Evolutionary conservation across 1,139 yeast species (phyloP), one percentile per base, ranked within the genome.

Genomic region (Yamadazyma dendronema): DNA sequence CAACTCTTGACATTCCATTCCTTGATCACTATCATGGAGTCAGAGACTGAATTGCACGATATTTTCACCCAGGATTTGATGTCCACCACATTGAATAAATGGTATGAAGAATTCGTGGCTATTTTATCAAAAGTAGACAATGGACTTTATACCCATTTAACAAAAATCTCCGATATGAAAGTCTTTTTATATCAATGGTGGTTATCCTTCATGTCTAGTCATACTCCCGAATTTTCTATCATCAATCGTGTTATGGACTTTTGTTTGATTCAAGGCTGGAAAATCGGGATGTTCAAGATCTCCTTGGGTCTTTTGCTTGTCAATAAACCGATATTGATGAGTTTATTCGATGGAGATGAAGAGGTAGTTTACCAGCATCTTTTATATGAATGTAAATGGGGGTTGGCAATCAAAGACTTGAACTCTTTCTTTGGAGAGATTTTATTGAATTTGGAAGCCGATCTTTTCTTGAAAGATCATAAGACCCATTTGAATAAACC

Each of bases 121-220:
- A 63, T 79, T 22, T 65, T 81, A 33, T 52, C 60, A 13, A 43
- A 49, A 10, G 57, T 67, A 27, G 72, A 78, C 40, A 63, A 66
- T 1, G 72, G 67, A 21, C 59, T 81, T 37, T 61, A 59, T 41
- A 41, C 49, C 7, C 85, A 81, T 53, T 67, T 81, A 35, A 44
- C 48, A 28, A 49, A 62, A 13, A 59, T 62, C 28, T 65, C 71
- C 27, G 79, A 74, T 40, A 47, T 62, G 39, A 67, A 67, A 40
- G 67, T 67, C n/a, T 74, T 75, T 42, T 54, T 75, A 19, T 70
- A 65, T 36, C 87, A 81, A 52, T 81, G 88, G 88, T 81, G 84
- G 71, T 54, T 81, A 40, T 77, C 85, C 2, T 74, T 81, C 48
- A 72, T 73, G 49, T 79, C 84, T 2, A 79, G 79, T 28, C 82